Conservation (phyloP, 116 monocot genomes). For the Trichopus zeylanicus region DNA sequence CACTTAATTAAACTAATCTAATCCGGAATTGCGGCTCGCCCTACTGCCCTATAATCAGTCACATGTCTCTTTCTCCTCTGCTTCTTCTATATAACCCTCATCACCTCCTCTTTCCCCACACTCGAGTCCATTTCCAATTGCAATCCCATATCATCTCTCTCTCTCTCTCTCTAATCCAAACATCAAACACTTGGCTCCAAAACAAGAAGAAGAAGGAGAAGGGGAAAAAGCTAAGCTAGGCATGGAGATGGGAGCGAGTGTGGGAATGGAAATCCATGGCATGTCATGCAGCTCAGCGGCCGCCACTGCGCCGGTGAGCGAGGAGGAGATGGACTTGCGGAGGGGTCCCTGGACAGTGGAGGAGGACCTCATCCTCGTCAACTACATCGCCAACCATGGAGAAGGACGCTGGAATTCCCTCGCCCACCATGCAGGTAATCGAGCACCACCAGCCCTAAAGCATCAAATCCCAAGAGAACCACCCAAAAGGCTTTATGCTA, state of each 20-base stretch:
- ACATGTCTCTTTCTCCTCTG: neutral
- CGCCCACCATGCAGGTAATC: constrained; percentile 43
- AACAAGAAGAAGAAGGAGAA: no score
- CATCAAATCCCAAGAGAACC: no score
- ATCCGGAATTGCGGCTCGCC: neutral
- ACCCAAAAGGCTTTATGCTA: neutral
- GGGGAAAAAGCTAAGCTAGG: no score
- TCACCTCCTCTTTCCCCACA: neutral
- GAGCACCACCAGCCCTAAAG: no score
- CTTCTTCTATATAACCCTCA: neutral
- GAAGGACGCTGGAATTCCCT: constrained; percentile 80
- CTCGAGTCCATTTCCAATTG: no score
- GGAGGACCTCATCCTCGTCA: constrained; percentile 44
- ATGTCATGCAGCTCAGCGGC: neutral
- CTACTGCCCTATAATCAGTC: neutral
- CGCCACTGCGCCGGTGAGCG: neutral
- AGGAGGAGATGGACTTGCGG: constrained; percentile 31
- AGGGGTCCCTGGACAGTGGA: constrained; percentile 70
- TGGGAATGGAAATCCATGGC: neutral
- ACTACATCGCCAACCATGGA: constrained; percentile 48
- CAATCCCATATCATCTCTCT: neutral
- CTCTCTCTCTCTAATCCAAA: neutral
- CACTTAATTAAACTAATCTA: neutral
- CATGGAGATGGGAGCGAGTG: no score
- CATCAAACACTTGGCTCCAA: neutral